Evolutionary conservation across 208 protist species (phyloP), one percentile per base, ranked within the genome.

Genomic region (Dictyostelium gargantuum): DNA sequence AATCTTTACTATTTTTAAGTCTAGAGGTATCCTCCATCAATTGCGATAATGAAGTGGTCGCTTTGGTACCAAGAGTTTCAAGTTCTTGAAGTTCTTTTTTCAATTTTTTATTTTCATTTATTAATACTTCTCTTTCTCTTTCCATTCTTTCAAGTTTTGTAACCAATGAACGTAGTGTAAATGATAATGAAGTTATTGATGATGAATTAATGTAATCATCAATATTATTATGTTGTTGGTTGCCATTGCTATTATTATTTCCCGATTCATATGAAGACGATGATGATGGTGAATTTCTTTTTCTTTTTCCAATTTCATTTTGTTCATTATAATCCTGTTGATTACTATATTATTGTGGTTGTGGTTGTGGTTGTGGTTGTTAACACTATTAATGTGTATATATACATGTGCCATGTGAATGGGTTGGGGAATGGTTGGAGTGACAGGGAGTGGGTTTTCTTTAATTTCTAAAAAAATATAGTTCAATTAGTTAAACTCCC

Each of bases 121-220:
- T 35, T 38, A 86, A 38, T 50, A 77, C 58, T 61, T 86, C 81
- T 50, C 81, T 54, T 76, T 86, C 81, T 63, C 81, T 75, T 48
- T 86, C 81, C 66, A 86, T 66, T 86, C 81, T 75, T 76, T 86
- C 81, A 38, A 86, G 21, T 35, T 63, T 86, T 32, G 21, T 77
- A 8, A 86, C 48, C 23, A 76, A 17, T 13, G 44, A 84, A 35
- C 52, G 23, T 29, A 80, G 8, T 29, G 9, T 80, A 40, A 80
- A 80, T 61, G 44, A 74, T 26, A 74, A 40, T 74, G 68, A 44
- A 40, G 32, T 17, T 40, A 42, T 15, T 19, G n/a, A 42, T 74
- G 19, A 35, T 40, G n/a, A 26, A 40, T 70, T 70, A 32, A 13
- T 32, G 38, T 40, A 38, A 13, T 70, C 63, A 26, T 35, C 63